Base-by-base conservation (phyloP, 2,329 filamentous ascomycete genomes). In the Pseudonectria buxi region DNA sequence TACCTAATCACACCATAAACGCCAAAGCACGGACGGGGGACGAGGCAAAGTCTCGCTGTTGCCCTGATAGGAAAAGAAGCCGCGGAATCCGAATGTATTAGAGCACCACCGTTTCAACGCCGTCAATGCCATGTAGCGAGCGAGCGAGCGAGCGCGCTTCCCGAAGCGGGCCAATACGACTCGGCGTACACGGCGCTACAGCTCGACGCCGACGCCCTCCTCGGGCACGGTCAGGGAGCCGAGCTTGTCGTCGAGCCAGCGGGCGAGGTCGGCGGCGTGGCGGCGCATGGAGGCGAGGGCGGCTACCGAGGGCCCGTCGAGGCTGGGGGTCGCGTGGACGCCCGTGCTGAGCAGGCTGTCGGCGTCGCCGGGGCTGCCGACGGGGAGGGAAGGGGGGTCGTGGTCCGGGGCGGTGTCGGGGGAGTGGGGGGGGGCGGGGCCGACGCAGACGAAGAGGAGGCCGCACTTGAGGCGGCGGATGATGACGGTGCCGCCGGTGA, bases 361-460 rank as follows among this genome's bases (percentile, higher is more conserved):
- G 6, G 59, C 65, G 35, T 71, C 68, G 32, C 68, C 58, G 14
- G 60, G 58, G 28, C 55, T 62, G 24, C 53, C 51, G 24, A 65
- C 37, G 53, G 64, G 40, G 48, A 65, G 32, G 49, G 54, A 6
- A 6, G 18, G 9, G 9, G 18, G 18, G 18, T 22, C 18, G 24
- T 50, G 48, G n/a, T 43, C 44, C 26, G 12, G 26, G 24, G 39
- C 43, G 28, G 30, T 28, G 2, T n/a, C 28, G 12, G 24, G 40
- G 10, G 43, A 36, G 28, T 49, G 54, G 30, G 56, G 52, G 37
- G 58, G 49, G 3, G 64, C 51, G 2, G 71, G 65, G 0, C 76
- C 76, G 27, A 81, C 68, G 46, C 73, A 78, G 30, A 81, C 72
- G 44, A 82, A 77, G 26, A 82, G 62, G 30, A 82, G 64, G 13